Conservation (phyloP, 106 monocot species). For the Platanthera zijinensis region DNA sequence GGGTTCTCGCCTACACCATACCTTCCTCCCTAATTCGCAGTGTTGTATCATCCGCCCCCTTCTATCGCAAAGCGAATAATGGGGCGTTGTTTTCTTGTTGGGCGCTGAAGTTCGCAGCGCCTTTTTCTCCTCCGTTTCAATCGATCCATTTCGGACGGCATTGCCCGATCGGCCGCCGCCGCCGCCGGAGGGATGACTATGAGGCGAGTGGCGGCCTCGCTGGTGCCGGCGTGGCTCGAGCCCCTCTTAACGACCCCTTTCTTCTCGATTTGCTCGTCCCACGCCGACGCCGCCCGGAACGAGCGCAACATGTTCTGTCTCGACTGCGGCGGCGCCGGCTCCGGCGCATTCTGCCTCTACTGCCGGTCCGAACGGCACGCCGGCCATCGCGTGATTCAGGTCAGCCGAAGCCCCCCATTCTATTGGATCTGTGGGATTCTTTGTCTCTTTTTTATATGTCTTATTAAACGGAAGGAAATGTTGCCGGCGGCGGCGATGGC, state of each 20-base stretch:
- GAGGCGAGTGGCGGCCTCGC: constrained; percentile 12
- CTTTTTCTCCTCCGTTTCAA: not conserved
- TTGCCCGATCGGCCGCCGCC: not conserved
- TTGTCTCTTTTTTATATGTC: constrained; percentile 8
- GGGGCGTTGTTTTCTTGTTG: constrained; percentile 9
- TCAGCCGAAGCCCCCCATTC: constrained; percentile 6
- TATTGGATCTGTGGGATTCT: not conserved
- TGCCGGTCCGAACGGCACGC: constrained; percentile 46
- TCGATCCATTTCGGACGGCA: not conserved
- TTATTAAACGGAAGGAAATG: constrained; percentile 6
- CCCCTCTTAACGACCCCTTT: constrained; percentile 6
- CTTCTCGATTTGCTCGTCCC: constrained; percentile 6
- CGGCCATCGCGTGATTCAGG: constrained; percentile 77
- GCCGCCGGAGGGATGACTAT: not conserved
- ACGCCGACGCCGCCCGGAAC: constrained; percentile 11
- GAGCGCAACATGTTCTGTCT: constrained; percentile 18
- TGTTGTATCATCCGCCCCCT: constrained; percentile 5
- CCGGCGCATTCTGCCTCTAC: constrained; percentile 54
- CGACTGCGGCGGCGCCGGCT: not conserved
- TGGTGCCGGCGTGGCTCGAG: constrained; percentile 16
- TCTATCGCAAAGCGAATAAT: not conserved
- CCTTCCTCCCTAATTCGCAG: not conserved
- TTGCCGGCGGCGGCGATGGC: constrained; percentile 20
- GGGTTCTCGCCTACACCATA: constrained; percentile 1
- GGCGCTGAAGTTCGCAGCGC: constrained; percentile 1